Conservation (phyloP, 176 grass and related monocot genomes). For the Microstegium vimineum region DNA sequence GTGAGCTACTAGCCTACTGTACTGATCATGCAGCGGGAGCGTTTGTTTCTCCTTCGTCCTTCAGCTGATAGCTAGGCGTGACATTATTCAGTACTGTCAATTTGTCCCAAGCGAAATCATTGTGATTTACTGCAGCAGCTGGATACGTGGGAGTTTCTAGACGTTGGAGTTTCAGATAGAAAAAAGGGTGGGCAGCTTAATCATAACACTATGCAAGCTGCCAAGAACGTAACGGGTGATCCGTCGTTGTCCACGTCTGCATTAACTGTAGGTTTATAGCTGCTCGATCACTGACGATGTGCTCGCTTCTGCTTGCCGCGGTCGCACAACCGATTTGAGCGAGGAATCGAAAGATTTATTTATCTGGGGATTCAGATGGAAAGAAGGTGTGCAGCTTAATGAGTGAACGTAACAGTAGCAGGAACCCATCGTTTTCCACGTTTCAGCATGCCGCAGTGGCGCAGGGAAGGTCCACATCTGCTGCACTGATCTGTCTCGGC, state of each 20-base stretch:
- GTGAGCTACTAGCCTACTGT: not conserved
- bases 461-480: not conserved
- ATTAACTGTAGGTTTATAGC: not conserved
- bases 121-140: not conserved
- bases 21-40: not conserved
- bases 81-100: not conserved
- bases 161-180: not conserved
- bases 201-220: too few species aligned
- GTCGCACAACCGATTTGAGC: not conserved
- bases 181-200: not conserved
- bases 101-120: not conserved
- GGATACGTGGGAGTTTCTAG: not conserved
- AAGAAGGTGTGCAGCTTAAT: not conserved
- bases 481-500: not conserved
- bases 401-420: not conserved
- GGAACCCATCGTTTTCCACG: slow-evolving; percentile 14
- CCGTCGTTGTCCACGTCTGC: not conserved
- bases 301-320: not conserved
- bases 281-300: not conserved
- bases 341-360: not conserved
- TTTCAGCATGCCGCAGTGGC: not conserved
- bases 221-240: not conserved
- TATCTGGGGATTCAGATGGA: not conserved
- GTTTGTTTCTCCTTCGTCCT: not conserved
- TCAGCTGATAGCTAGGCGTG: not conserved